phyloP scores from a whole-genome alignment of 768 basidiomycete genomes.

The Mycena olivaceomarginata region DNA sequence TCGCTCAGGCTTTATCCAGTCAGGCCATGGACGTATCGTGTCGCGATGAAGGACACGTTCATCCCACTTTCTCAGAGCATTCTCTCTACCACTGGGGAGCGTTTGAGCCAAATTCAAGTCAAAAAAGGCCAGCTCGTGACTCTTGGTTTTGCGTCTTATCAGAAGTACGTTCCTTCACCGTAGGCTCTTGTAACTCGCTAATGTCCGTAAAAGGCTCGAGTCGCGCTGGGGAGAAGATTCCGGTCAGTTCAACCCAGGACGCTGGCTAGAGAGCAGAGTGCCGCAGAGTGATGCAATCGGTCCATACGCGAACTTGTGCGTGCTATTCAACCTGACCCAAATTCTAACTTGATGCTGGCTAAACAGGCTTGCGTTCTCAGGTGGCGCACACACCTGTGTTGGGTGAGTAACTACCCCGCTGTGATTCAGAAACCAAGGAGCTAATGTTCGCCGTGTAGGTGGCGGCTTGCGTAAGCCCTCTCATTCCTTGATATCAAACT shows the following conservation, averaged over 20 bases:
- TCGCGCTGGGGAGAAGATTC: conserved; percentile 60
- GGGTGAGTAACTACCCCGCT: conserved; percentile 38
- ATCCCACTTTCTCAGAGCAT: conserved; percentile 65
- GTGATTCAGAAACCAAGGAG: conserved; percentile 19
- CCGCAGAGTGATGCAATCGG: conserved; percentile 47
- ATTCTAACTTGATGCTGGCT: conserved; percentile 17
- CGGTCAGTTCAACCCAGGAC: conserved; percentile 58
- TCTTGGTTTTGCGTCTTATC: conserved; percentile 59
- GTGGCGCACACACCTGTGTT: conserved; percentile 40
- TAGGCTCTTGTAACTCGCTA: conserved; percentile 44
- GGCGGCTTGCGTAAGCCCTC: conserved; percentile 46
- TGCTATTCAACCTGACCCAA: conserved; percentile 28
- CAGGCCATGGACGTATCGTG: conserved; percentile 54
- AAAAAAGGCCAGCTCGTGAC: conserved; percentile 59
- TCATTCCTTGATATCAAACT: conserved; percentile 20
- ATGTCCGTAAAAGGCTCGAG: conserved; percentile 49
- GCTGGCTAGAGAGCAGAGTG: conserved; percentile 57
- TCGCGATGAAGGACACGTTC: conserved; percentile 60
- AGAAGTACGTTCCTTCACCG: conserved; percentile 52
- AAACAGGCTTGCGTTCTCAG: conserved; percentile 27
- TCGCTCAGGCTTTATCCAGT: conserved; percentile 56
- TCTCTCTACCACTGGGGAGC: conserved; percentile 55
- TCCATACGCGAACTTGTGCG: conserved; percentile 49
- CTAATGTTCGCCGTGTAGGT: conserved; percentile 27
- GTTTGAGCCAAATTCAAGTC: conserved; percentile 56